These are phyloP conservation scores for Fusarium sp. DNA, from an alignment of 2,329 filamentous ascomycete species.

Conservation along the genomic window DNA sequence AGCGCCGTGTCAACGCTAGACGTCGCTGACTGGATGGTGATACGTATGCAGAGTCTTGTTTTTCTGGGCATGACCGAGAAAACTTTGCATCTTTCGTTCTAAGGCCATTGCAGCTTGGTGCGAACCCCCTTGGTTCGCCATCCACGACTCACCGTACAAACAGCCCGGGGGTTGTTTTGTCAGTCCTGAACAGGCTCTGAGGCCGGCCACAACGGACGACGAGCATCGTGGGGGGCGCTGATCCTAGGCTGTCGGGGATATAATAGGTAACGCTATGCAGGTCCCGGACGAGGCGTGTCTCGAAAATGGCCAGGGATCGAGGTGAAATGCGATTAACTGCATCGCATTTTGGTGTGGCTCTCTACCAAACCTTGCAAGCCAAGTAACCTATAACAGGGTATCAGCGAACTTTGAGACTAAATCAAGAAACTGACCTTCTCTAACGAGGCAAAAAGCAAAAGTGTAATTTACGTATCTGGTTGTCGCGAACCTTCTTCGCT, in stretches of 20 bases:
- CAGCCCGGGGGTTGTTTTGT: slow-evolving; percentile 36
- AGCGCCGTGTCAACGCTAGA: slow-evolving; percentile 26
- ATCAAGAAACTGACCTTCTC: slow-evolving; percentile 31
- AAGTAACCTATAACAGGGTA: slow-evolving; percentile 3
- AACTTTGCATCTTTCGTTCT: slow-evolving; percentile 17
- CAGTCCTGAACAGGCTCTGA: slow-evolving; percentile 38
- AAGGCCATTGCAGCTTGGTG: background rate
- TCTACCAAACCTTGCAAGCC: slow-evolving; percentile 7
- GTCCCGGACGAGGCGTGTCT: slow-evolving; percentile 40
- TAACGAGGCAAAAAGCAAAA: slow-evolving; percentile 24
- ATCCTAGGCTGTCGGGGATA: slow-evolving; percentile 28
- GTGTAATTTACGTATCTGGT: slow-evolving; percentile 12
- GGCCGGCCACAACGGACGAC: slow-evolving; percentile 37
- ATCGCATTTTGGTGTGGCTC: slow-evolving; percentile 45
- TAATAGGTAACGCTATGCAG: slow-evolving; percentile 34
- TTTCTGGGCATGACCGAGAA: slow-evolving; percentile 16
- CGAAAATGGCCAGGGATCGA: slow-evolving; percentile 33
- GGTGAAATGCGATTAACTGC: slow-evolving; percentile 16
- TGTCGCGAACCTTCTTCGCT: slow-evolving; percentile 3
- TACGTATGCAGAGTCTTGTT: slow-evolving; percentile 15
- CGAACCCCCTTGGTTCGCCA: slow-evolving; percentile 8
- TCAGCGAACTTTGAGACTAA: slow-evolving; percentile 22
- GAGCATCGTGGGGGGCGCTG: slow-evolving; percentile 29
- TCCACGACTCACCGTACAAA: slow-evolving; percentile 19
- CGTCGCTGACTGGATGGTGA: slow-evolving; percentile 11